Conservation (phyloP, 805 yeast species). For the Wickerhamomyces strasburgensis region DNA sequence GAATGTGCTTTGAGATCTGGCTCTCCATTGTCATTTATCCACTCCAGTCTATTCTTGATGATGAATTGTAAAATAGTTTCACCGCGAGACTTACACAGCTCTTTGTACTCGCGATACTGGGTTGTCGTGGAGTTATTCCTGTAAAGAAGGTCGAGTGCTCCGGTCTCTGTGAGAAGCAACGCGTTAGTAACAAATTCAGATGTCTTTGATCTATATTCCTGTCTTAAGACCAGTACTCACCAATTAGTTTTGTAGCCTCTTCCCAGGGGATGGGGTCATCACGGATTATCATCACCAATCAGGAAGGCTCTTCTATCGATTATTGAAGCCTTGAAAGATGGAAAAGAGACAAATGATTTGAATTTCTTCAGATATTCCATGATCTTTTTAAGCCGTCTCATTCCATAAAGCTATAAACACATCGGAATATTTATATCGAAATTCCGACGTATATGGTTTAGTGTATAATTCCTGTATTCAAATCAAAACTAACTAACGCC, state of each 20-base stretch:
- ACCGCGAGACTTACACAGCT: constrained; percentile 28
- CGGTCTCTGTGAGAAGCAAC: constrained; percentile 3
- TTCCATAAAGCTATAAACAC: no score
- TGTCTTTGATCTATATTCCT: neutral
- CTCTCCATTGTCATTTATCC: constrained; percentile 36
- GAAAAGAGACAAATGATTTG: no score
- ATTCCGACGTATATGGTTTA: no score
- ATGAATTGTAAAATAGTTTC: constrained; percentile 45
- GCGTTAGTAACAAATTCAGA: no score
- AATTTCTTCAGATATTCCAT: neutral
- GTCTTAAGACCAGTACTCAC: constrained; percentile 6
- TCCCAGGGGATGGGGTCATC: constrained; percentile 16
- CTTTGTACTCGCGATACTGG: constrained; percentile 42
- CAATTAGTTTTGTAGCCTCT: constrained; percentile 5
- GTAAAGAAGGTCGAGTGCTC: constrained; percentile 24
- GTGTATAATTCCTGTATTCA: no score
- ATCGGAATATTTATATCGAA: no score
- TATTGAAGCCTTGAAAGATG: no score
- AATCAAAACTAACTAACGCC: no score
- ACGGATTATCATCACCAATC: constrained; percentile 4
- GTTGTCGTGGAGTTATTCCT: constrained; percentile 42
- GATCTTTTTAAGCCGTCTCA: neutral
- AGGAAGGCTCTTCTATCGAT: neutral
- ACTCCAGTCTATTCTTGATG: constrained; percentile 41
- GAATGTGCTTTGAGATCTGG: constrained; percentile 15